Evolutionary conservation across 129 eudicot genomes (phyloP).

Genomic region (Artemisia tridentata): DNA sequence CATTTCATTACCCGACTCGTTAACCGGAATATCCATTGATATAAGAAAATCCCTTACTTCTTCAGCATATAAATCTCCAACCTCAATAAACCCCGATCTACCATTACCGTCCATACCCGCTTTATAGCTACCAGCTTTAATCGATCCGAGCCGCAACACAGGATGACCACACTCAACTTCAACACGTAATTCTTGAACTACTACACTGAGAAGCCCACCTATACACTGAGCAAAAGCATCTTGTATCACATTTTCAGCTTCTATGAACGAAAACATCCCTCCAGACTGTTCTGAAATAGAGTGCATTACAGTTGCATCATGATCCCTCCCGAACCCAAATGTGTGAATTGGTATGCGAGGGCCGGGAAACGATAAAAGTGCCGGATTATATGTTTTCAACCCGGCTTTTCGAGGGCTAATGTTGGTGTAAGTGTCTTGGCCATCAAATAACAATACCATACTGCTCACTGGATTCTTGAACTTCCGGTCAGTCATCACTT

Average conservation of each 20-base stretch:
- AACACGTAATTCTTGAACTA: conserved; percentile 70
- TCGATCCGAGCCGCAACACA: conserved; percentile 37
- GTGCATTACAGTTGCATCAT: conserved; percentile 81
- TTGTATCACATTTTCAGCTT: conserved; percentile 70
- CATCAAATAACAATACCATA: conserved; percentile 82
- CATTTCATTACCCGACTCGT: conserved; percentile 31
- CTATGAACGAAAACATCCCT: conserved; percentile 89
- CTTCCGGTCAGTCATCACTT: conserved; percentile 67
- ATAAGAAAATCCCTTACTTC: conserved; percentile 81
- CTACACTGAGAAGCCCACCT: conserved; percentile 89
- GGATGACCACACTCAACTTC: conserved; percentile 63
- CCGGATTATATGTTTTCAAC: conserved; percentile 26
- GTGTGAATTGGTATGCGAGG: conserved; percentile 67
- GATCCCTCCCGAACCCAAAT: conserved; percentile 92
- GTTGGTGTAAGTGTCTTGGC: conserved; percentile 77
- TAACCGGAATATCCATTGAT: conserved; percentile 50
- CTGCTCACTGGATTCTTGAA: conserved; percentile 71
- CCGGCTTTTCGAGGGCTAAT: conserved; percentile 36
- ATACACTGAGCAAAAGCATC: conserved; percentile 99
- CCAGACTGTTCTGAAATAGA: conserved; percentile 80
- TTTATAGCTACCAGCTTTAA: conserved; percentile 76
- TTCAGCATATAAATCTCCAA: conserved; percentile 89
- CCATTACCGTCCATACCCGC: conserved; percentile 29
- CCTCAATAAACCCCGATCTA: conserved; percentile 50
- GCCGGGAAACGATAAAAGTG: conserved; percentile 50